phyloP scores from a whole-genome alignment of 257 asterid genomes.

The Nicotiana otophora region DNA sequence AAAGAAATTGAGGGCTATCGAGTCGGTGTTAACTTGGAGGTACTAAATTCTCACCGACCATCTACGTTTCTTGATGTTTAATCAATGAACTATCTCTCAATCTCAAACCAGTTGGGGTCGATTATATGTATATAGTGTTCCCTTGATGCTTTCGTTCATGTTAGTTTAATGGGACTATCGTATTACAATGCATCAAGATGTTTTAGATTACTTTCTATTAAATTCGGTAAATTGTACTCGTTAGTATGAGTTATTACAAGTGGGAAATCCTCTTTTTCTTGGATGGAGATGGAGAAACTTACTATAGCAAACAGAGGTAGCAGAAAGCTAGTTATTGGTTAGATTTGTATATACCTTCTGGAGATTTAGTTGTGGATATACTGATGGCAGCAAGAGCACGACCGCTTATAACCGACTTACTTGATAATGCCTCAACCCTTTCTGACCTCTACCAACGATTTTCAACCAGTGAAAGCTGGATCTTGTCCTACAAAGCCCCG shows the following conservation, averaged over 20 bases:
- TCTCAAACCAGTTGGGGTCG: neutral
- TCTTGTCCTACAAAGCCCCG: neutral
- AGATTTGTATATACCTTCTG: neutral
- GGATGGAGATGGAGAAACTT: neutral
- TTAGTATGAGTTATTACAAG: neutral
- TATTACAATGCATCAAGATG: neutral
- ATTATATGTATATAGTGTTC: neutral
- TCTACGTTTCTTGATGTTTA: neutral
- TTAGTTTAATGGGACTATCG: neutral
- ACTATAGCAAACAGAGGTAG: neutral
- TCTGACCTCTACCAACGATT: no score
- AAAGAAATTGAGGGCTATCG: conserved; percentile 74
- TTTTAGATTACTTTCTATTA: neutral
- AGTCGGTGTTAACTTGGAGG: conserved; percentile 86
- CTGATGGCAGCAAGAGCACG: no score
- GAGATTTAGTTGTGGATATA: neutral
- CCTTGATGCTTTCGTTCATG: neutral
- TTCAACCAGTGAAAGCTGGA: neutral
- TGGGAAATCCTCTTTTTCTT: neutral
- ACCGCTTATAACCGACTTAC: no score
- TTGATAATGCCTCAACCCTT: no score
- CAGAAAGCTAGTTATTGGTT: neutral
- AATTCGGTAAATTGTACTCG: neutral
- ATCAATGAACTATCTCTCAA: neutral
- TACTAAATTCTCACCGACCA: conserved; percentile 19